Evolutionary conservation across 2,329 filamentous ascomycete genomes (phyloP).

Genomic region (Alternaria incomplexa): DNA sequence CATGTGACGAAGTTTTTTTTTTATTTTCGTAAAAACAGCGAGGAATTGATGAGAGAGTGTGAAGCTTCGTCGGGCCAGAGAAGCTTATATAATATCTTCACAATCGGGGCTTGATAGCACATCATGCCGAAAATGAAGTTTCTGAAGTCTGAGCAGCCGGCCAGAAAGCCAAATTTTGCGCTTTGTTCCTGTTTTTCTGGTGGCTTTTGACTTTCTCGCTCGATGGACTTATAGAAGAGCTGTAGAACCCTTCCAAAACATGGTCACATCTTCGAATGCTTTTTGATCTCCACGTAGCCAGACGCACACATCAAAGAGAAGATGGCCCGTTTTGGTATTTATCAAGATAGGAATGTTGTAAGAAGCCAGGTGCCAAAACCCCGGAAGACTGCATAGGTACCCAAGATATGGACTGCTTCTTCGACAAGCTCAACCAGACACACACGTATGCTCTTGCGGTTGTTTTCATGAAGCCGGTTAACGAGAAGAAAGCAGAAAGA

Average conservation of each 20-base stretch:
- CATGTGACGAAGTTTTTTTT: rapidly evolving
- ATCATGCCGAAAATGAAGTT: rapidly evolving
- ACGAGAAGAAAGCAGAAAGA: background rate
- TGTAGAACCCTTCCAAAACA: rapidly evolving
- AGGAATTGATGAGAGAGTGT: no score
- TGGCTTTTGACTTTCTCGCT: background rate
- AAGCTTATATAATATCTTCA: background rate
- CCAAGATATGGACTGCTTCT: rapidly evolving
- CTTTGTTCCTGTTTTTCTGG: rapidly evolving
- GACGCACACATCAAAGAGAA: no score
- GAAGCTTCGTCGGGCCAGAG: background rate
- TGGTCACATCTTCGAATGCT: rapidly evolving
- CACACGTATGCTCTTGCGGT: no score
- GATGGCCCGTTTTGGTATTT: background rate
- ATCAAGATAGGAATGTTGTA: background rate
- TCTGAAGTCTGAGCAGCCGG: background rate
- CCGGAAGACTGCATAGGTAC: rapidly evolving
- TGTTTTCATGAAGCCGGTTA: no score
- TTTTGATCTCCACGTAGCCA: background rate
- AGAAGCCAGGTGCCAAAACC: background rate
- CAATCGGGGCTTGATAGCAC: background rate
- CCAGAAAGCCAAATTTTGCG: rapidly evolving
- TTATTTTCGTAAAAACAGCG: background rate
- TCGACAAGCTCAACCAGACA: background rate
- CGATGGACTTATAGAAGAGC: rapidly evolving